Base-by-base conservation (phyloP, 2,329 filamentous ascomycete genomes). In the Aciculosporium take region DNA sequence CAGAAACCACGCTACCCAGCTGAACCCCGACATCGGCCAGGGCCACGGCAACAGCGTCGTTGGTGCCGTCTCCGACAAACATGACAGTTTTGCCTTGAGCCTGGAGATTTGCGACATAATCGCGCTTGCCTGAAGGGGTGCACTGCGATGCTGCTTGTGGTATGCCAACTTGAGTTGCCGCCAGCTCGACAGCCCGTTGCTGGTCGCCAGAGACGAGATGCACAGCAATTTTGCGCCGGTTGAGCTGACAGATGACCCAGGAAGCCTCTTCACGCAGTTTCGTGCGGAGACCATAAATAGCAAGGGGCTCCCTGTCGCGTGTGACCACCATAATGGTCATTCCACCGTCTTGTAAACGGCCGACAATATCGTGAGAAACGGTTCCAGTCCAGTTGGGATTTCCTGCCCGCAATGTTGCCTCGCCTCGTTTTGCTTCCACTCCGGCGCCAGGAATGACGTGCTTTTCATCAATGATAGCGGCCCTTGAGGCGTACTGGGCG, bases 61-160 rank as follows among this genome's bases (percentile, higher is more conserved):
- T 81, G 7, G 73, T 77, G 9, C 77, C 76, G 48, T 81, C 76
- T 25, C 77, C 76, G 31, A 69, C 64, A 56, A 81, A 81, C 41
- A 80, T 57, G 41, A 75, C 66, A 20, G 34, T 43, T 23, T 50
- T 52, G n/a, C 47, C 49, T 15, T 48, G 23, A 15, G 45, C 45
- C 40, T 64, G 59, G 34, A 69, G 55, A 2, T 41, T 42, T 39
- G 60, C 55, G 39, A 79, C 58, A 51, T 77, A 79, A 2, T 58
- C 53, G 20, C 67, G 62, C 50, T 81, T 81, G 46, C 74, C 64
- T 2, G 58, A 57, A 0, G 76, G 74, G 0, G 64, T 67, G 52
- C 67, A 64, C 21, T 67, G 60, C 7, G 64, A 62, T 13, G 58
- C 60, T 2, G 67, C 59, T 23, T 71, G 63, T 2, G 60, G 52